A percentile compares a stretch with the other conserved stretches of the same genome.
Conservation (phyloP, 371 early-diverging fungal genomes). For the Mucor plumbeus region DNA sequence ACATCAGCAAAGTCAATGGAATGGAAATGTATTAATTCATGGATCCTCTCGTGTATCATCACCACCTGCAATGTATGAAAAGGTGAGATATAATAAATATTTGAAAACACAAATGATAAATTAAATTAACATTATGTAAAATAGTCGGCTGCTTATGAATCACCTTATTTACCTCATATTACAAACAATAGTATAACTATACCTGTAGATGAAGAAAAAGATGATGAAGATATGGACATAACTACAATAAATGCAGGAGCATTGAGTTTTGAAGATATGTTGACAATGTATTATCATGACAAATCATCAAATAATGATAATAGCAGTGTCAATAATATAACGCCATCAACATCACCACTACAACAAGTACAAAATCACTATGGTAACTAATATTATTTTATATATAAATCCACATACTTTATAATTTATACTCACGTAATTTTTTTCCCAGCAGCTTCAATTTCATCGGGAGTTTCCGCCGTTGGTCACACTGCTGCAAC, state of each 20-base stretch:
- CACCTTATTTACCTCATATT: conserved; percentile 16
- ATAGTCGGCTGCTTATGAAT: conserved; percentile 9
- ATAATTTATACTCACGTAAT: conserved; percentile 18
- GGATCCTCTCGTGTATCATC: conserved; percentile 27
- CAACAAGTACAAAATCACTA: conserved; percentile 3
- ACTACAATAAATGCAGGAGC: conserved; percentile 30
- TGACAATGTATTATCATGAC: conserved; percentile 30
- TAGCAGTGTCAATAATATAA: not conserved
- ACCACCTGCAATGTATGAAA: conserved; percentile 3
- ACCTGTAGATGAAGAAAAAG: conserved; percentile 22
- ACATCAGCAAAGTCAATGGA: conserved; percentile 10
- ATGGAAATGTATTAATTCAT: conserved; percentile 29
- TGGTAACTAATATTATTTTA: not conserved
- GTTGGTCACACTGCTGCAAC: conserved; percentile 14
- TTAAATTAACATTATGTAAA: not conserved
- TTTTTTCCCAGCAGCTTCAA: conserved; percentile 24
- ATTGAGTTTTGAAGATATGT: conserved; percentile 37
- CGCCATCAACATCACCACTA: conserved; percentile 7
- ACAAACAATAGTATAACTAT: conserved; percentile 37
- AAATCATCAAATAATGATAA: conserved; percentile 4
- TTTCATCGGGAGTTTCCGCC: conserved; percentile 21
- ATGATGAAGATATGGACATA: conserved; percentile 7
- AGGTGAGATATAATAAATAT: conserved; percentile 4
- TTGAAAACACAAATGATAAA: not conserved
- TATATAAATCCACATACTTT: not conserved